Conservation (phyloP, 306 rosid species). For the Crotalaria pallida region DNA sequence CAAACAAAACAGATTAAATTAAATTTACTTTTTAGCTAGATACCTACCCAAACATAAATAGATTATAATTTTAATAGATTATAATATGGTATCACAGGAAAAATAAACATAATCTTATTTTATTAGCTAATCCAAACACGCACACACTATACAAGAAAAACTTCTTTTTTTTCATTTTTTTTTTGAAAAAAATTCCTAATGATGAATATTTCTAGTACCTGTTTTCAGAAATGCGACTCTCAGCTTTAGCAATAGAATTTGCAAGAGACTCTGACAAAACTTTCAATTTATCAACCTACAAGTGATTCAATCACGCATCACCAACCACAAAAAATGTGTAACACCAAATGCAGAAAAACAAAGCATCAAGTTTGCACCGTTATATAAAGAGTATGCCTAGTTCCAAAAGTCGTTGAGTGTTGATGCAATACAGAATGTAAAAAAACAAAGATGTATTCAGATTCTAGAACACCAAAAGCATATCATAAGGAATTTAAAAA, state of each 20-base stretch:
- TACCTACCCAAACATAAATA: too few species aligned
- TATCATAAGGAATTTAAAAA: neutral
- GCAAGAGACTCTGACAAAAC: slow-evolving; percentile 82
- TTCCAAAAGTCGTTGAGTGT: neutral
- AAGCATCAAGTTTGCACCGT: neutral
- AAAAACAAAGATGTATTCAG: neutral
- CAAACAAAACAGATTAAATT: too few species aligned
- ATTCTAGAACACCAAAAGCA: neutral
- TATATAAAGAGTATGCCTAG: neutral
- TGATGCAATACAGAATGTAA: neutral
- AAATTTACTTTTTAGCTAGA: too few species aligned
- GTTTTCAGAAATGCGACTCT: slow-evolving; percentile 70
- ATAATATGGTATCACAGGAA: too few species aligned
- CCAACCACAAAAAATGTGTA: neutral
- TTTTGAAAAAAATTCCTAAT: neutral
- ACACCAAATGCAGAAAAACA: slow-evolving; percentile 2
- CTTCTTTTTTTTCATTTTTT: neutral
- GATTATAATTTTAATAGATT: too few species aligned
- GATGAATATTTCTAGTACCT: slow-evolving; percentile 45
- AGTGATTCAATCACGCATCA: slow-evolving; percentile 17
- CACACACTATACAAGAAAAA: neutral
- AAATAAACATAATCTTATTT: too few species aligned
- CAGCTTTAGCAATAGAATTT: slow-evolving; percentile 76
- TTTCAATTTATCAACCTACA: slow-evolving; percentile 79
- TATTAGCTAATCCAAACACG: too few species aligned